Base-by-base conservation (phyloP, 495 filamentous ascomycete genomes). In the Tuber brumale region DNA sequence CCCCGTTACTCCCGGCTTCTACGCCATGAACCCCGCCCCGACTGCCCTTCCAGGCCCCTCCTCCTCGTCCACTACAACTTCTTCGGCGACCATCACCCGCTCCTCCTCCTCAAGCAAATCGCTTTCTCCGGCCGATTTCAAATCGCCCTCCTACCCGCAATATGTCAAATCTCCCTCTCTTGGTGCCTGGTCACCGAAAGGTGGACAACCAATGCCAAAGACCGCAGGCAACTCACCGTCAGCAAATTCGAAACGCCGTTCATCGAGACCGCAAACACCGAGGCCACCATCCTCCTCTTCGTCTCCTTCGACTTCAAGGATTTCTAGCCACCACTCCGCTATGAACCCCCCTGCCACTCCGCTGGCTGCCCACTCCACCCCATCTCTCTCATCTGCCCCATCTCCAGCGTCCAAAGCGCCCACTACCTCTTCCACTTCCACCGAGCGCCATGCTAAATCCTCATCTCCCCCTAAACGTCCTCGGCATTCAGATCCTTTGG, bases 401-500 rank as follows among this genome's bases (percentile, higher is more conserved):
- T 76, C 80, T 51, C 76, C 84, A 45, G 69, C 85, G 27, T 75
- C 77, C 16, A 79, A 82, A 70, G 77, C 84, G 35, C 83, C 84
- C 31, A 75, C 86, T 48, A 78, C 78, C 42, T 78, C 83, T 70
- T 88, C 88, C 72, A 84, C 85, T 70, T 86, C 77, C 19, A 72
- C 72, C 66, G 72, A 46, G 43, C 74, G 71, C 70, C 70, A 37
- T 69, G 18, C 61, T 27, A 71, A 74, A 71, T 46, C 77, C 39
- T 84, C 83, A 57, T 88, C 85, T 72, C 86, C 85, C 72, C 84
- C 86, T 23, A 89, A 89, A 81, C 88, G 88, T 70, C 81, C 85
- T 74, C 87, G 88, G 48, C 84, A 87, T 66, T 82, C 87, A 43
- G 89, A 88, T 73, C 86, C 89, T 19, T 84, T 87, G 18, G 86